Base-by-base conservation (phyloP, 805 yeast species). In the Metschnikowia dekortorum region DNA sequence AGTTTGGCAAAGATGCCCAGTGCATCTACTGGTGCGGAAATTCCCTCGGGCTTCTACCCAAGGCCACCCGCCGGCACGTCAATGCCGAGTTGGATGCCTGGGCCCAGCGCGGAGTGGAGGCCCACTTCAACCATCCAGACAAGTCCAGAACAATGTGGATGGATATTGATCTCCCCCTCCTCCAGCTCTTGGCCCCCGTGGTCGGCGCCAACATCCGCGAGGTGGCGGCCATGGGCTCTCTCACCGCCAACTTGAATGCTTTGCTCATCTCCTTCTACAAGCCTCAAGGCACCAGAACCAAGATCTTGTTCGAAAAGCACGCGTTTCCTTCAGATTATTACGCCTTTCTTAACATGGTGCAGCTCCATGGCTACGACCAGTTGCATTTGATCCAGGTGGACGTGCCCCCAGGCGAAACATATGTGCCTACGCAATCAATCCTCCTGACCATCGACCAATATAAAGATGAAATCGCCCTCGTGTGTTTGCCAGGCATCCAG, bases 251-350 rank as follows among this genome's bases (percentile, higher is more conserved):
- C 64, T 73, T 91, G 61, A 94, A 92, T 63, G 75, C 90, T 0
- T 69, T 90, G 57, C 64, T 92, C 52, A 69, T 82, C 6, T 76
- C 88, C 10, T 91, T 92, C 63, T 91, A 89, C 68, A 76, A 74
- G 56, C 97, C 97, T 0, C 55, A 58, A 3, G 80, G 76, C 2
- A 62, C 57, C 3, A 77, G 83, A 55, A 75, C 78, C 53, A 89
- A 89, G 71, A 87, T 91, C 39, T 63, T 91, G 54, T 87, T 87
- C 63, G 98, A 91, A 61, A 83, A 83, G 58, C 86, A 84, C 51
- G 92, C 97, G 0, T 91, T 91, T 62, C 97, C 98, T 0, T 87
- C 96, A 0, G 98, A 91, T 65, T 87, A 80, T 69, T 91, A 90
- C 68, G 92, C 96, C 2, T 81, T 91, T 55, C 76, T 79, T 54